Evolutionary conservation across 2,329 filamentous ascomycete genomes (phyloP).

Genomic region (Fusarium continuum): DNA sequence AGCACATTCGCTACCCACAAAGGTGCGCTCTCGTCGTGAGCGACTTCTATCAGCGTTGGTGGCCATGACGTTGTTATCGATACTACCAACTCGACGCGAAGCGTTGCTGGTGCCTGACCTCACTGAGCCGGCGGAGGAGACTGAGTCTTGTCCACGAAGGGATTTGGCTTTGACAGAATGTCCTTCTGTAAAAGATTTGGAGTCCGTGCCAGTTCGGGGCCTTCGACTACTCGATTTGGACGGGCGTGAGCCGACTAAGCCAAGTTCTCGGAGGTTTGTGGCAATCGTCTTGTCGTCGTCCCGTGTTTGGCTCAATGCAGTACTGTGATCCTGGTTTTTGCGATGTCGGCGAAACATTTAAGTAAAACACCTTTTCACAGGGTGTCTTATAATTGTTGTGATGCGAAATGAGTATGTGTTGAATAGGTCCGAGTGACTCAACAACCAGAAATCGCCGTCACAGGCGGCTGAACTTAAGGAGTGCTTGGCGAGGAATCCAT

Average conservation of each 20-base stretch:
- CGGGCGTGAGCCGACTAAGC: conserved; percentile 41
- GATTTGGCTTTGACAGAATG: conserved; percentile 43
- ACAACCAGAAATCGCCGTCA: conserved; percentile 12
- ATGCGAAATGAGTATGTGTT: conserved; percentile 3
- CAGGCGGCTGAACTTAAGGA: conserved; percentile 28
- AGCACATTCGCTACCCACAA: conserved; percentile 92
- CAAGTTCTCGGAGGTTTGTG: conserved; percentile 43
- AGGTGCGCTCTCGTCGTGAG: conserved; percentile 88
- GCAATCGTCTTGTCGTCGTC: conserved; percentile 39
- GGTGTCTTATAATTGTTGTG: conserved; percentile 11
- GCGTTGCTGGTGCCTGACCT: conserved; percentile 46
- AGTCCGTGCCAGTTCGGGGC: conserved; percentile 42
- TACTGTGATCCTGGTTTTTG: conserved; percentile 44
- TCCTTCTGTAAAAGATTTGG: conserved; percentile 43
- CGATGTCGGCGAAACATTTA: conserved; percentile 53
- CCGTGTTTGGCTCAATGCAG: conserved; percentile 27
- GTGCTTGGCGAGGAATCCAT: conserved; percentile 29
- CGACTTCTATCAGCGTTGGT: conserved; percentile 74
- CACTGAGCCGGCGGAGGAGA: conserved; percentile 48
- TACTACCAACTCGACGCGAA: conserved; percentile 49
- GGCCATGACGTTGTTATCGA: conserved; percentile 56
- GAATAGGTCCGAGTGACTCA: background rate
- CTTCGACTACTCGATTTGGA: conserved; percentile 37
- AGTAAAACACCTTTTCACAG: conserved; percentile 33
- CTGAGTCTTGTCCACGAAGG: conserved; percentile 44